Base-by-base conservation (phyloP, 352 stramenopile species). In the Phytophthora litchii region DNA sequence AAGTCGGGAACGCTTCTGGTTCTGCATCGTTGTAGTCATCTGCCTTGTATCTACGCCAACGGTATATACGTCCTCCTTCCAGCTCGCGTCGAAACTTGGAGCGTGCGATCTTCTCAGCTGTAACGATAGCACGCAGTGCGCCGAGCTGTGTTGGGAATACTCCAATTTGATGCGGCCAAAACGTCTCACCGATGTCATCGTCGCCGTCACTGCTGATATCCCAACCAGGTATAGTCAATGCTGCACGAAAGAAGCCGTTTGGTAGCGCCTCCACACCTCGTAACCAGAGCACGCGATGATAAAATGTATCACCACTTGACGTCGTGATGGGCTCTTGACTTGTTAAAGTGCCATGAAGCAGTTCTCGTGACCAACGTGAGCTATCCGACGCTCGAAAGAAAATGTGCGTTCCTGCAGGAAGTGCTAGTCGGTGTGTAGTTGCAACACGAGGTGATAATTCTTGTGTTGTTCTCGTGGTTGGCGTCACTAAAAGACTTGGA, bases 201-300 rank as follows among this genome's bases (percentile, higher is more conserved):
- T 63, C 37, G 14, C 16, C 34, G 11, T 54, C 49, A 9, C 38
- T 62, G 19, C 49, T 51, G 42, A 57, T 45, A 11, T 66, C 45
- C 64, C 64, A 57, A 11, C 53, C 54, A 25, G 72, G 60, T 5
- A 91, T 66, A 34, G 72, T 43, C 9, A 93, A 50, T 8, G 50
- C 67, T 12, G 83, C 81, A 16, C 78, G 76, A 52, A 77, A 91
- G 38, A 83, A 85, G 12, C 79, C 74, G 45, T 91, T 90, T 2
- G 76, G 61, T n/a, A 93, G 58, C 20, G 76, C 52, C 44, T 88
- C 64, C 10, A 93, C 75, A 3, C 81, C 83, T 46, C 83, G 70
- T 3, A 93, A 53, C 81, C 80, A 93, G 13, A 91, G 52, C 32
- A 93, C 63, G 8, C 81, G 83, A 35, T 86, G 78, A 44, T 77